Conservation (phyloP, 1,139 yeast species). For the Yamadazyma pseudoaaseri region DNA sequence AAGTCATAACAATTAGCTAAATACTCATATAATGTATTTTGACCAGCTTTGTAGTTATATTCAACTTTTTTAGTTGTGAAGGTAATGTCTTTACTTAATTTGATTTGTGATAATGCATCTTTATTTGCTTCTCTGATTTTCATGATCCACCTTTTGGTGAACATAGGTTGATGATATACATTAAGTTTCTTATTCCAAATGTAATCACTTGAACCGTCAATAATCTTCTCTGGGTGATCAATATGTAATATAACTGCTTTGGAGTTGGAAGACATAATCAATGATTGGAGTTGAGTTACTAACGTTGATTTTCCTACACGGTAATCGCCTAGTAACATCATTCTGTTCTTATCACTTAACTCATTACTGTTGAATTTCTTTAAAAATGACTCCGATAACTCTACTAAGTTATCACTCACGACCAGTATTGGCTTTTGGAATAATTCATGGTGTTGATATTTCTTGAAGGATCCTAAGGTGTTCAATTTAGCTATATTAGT, state of each 20-base stretch:
- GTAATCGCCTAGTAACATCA: constrained; percentile 63
- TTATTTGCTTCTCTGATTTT: constrained; percentile 60
- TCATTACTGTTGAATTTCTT: constrained; percentile 27
- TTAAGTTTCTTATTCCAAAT: constrained; percentile 48
- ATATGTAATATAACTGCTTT: constrained; percentile 64
- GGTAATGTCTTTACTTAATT: constrained; percentile 44
- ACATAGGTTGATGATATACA: constrained; percentile 79
- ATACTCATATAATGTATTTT: constrained; percentile 43
- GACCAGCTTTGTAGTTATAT: constrained; percentile 38
- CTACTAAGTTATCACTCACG: constrained; percentile 36
- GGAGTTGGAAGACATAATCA: constrained; percentile 43
- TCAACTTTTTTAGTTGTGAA: constrained; percentile 33
- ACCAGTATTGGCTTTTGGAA: constrained; percentile 57
- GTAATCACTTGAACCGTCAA: constrained; percentile 74
- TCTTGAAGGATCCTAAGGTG: constrained; percentile 56
- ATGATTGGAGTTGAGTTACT: constrained; percentile 69
- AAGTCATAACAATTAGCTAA: constrained; percentile 39
- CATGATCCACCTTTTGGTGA: constrained; percentile 57
- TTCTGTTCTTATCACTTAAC: constrained; percentile 38
- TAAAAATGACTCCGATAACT: constrained; percentile 25
- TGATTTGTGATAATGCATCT: constrained; percentile 46
- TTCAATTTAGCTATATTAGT: constrained; percentile 25
- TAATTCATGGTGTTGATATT: constrained; percentile 63
- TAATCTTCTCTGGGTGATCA: constrained; percentile 58
- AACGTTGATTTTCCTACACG: constrained; percentile 83